Base-by-base conservation (phyloP, 108 stramenopile genomes). In the Cylindrotheca fusiformis region DNA sequence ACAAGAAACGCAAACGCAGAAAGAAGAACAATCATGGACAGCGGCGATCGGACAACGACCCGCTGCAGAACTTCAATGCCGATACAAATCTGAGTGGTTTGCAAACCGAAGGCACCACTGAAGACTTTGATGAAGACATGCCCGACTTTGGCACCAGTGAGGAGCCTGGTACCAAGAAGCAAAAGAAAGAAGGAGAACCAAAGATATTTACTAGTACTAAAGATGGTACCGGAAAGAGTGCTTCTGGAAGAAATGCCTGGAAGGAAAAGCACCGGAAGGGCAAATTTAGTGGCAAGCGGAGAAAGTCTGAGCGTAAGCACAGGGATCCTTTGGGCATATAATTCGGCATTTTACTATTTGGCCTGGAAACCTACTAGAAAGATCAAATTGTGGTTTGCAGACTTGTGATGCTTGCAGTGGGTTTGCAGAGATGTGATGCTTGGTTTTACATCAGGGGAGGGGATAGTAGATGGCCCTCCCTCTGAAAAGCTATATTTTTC, bases 191-290 rank as follows among this genome's bases (percentile, higher is more conserved):
- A 4, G 65, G 52, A 10, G 90, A 91, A 63, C 69, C 72, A 55
- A 83, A 86, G 56, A 72, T 86, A 2, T 90, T 77, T 55, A 52
- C 88, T 46, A 80, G 82, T 29, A 71, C 83, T 25, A 63, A 60
- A 28, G 88, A 95, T 52, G 88, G 86, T 28, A 77, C 73, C 22
- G 97, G 97, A 18, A 73, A 78, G 69, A 88, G 90, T 60, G 94
- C 95, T 26, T 63, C 95, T 18, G 95, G 95, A 31, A 56, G 98
- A 57, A 86, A 80, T 68, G 69, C 75, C 14, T 98, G 98, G 98
- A 94, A 98, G 69, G 79, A 95, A 74, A 78, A 75, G 60, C 95
- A 96, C 49, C 84, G 77, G 44, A 97, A 96, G 66, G 98, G 98
- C 22, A 84, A 96, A 69, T 97, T 95, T 60, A 76, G 78, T 29